phyloP scores from a whole-genome alignment of 2,329 filamentous ascomycete genomes.

The Hymenotorrendiella dingleyae region DNA sequence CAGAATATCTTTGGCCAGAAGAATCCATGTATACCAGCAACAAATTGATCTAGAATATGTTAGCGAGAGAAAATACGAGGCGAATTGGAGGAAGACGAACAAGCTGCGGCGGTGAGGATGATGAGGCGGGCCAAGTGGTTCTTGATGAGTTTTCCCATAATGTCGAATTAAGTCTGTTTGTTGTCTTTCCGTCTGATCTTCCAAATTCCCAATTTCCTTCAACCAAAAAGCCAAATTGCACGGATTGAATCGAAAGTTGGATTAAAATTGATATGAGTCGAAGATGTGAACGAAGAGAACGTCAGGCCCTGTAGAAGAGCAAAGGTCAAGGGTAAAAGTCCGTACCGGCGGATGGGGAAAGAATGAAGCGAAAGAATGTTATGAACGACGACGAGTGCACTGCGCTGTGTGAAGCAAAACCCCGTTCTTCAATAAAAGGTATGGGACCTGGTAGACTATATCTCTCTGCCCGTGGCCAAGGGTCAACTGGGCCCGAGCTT shows the following conservation, averaged over 20 bases:
- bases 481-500: constrained; percentile 26
- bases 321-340: constrained; percentile 36
- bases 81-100: constrained; percentile 31
- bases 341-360: constrained; percentile 44
- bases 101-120: constrained; percentile 70
- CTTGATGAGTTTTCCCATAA: constrained; percentile 97
- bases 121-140: constrained; percentile 98
- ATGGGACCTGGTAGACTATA: no score
- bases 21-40: constrained; percentile 76
- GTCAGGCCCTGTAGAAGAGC: no score
- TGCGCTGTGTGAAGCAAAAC: constrained; percentile 31
- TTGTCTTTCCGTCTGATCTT: constrained; percentile 7
- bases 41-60: constrained; percentile 68
- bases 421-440: no score
- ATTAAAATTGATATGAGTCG: constrained; percentile 23
- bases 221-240: constrained; percentile 12
- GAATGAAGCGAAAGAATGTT: constrained; percentile 41
- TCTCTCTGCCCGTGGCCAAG: constrained; percentile 28
- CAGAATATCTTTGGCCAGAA: constrained; percentile 99
- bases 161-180: constrained; percentile 35
- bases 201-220: no score
- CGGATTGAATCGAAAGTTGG: constrained; percentile 23
- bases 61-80: background rate
- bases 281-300: constrained; percentile 17
- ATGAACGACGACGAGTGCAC: constrained; percentile 46